Conservation (phyloP, 2,329 filamentous ascomycete species). For the Tolypocladium inflatum region DNA sequence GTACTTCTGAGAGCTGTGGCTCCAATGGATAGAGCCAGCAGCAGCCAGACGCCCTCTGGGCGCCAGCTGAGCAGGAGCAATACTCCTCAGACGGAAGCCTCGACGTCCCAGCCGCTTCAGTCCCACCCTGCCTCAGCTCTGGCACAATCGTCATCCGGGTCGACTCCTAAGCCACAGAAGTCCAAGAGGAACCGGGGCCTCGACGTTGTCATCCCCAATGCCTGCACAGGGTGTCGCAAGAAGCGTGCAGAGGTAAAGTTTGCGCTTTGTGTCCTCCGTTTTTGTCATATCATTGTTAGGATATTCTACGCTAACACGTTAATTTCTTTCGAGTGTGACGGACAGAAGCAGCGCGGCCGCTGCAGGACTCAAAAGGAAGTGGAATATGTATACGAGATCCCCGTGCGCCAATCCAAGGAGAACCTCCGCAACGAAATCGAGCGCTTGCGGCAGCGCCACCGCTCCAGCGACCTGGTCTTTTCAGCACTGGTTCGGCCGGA, state of each 20-base stretch:
- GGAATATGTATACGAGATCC: constrained; percentile 52
- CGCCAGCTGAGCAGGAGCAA: constrained; percentile 19
- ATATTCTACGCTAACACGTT: constrained; percentile 1
- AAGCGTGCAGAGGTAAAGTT: constrained; percentile 47
- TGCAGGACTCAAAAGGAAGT: constrained; percentile 44
- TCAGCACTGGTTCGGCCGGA: constrained; percentile 41
- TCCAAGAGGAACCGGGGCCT: constrained; percentile 46
- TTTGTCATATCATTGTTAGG: no score
- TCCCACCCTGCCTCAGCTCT: constrained; percentile 4
- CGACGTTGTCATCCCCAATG: constrained; percentile 49
- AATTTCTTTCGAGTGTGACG: constrained; percentile 41
- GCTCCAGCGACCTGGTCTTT: constrained; percentile 44
- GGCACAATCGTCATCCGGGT: constrained; percentile 10
- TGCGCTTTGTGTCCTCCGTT: neutral
- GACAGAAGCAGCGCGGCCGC: constrained; percentile 43
- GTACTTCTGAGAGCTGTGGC: neutral
- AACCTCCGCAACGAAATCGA: constrained; percentile 52
- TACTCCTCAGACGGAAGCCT: constrained; percentile 20
- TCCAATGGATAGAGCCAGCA: constrained; percentile 22
- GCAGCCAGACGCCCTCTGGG: constrained; percentile 17
- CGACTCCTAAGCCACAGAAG: constrained; percentile 15
- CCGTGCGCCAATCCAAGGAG: constrained; percentile 55
- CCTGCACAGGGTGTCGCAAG: constrained; percentile 52
- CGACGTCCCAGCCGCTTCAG: constrained; percentile 12
- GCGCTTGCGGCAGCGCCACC: constrained; percentile 41